These are phyloP conservation scores for Aspergillus quadricinctus DNA, from an alignment of 2,329 filamentous ascomycete genomes.

Conservation along the genomic window DNA sequence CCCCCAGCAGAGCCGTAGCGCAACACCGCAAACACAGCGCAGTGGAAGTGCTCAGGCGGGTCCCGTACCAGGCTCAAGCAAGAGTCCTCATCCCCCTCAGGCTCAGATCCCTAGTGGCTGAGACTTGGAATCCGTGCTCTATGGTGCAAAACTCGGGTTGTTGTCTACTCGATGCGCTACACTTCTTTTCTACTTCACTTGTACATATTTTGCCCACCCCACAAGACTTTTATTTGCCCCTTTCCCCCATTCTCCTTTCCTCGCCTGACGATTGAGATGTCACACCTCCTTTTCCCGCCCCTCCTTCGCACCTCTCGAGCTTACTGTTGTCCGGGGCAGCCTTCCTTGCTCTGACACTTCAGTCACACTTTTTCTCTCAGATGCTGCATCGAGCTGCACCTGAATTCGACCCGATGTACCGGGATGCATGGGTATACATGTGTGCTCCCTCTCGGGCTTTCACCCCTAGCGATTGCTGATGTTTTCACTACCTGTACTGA, in stretches of 20 bases:
- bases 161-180: slow-evolving; percentile 2
- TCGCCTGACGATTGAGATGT: slow-evolving; percentile 1
- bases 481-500: slow-evolving; percentile 22
- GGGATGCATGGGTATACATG: slow-evolving; percentile 5
- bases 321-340: neutral
- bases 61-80: slow-evolving; percentile 33
- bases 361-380: neutral
- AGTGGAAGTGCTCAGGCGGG: slow-evolving; percentile 40
- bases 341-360: neutral
- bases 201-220: slow-evolving; percentile 28
- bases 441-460: slow-evolving; percentile 5
- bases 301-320: neutral
- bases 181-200: slow-evolving; percentile 19
- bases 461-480: neutral
- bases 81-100: slow-evolving; percentile 40
- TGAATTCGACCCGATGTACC: neutral
- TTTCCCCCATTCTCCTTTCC: neutral
- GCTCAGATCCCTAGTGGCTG: slow-evolving; percentile 38
- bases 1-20: slow-evolving; percentile 41
- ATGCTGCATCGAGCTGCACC: neutral
- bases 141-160: neutral
- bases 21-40: slow-evolving; percentile 44
- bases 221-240: slow-evolving; percentile 13
- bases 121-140: neutral
- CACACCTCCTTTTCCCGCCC: slow-evolving; percentile 1